Base-by-base conservation (phyloP, 1,284 basidiomycete species). In the Taiwanofungus camphoratus region DNA sequence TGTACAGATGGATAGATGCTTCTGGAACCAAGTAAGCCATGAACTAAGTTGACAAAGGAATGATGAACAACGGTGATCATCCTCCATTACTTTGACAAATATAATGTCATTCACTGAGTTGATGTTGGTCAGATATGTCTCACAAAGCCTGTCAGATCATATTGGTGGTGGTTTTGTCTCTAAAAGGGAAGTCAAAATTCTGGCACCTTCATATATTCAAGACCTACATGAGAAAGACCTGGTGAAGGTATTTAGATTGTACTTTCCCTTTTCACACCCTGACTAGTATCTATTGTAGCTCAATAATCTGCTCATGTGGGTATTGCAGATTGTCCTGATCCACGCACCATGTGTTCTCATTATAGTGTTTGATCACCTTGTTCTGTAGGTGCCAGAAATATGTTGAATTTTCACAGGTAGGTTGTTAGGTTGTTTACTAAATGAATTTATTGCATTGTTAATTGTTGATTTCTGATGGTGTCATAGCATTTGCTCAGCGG, bases 301-400 rank as follows among this genome's bases (percentile, higher is more conserved):
- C n/a, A 41, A 48, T 32, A 38, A 43, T 23, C 61, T 78, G 16
- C 64, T 80, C 18, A 74, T 77, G 79, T 81, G 63, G 33, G 75
- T 57, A 20, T 29, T n/a, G 26, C 8, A 9, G 26, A 8, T 29
- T 29, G 26, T 8, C 26, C n/a, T 8, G 2, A 21, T 1, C 3
- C 36, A 7, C 3, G 24, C 6, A 39, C n/a, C 2, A 12, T 13
- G 5, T n/a, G n/a, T n/a, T n/a, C n/a, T n/a, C n/a, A n/a, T n/a
- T n/a, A n/a, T n/a, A n/a, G n/a, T n/a, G n/a, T n/a, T n/a, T 30
- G 13, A 27, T 26, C 9, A 12, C 6, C n/a, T n/a, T n/a, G n/a
- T n/a, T n/a, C 32, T 41, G 13, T 42, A 83, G 81, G 5, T 57
- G 86, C 16, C 77, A 81, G 43, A 85, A 86, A 63, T 86, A 79